A percentile compares a stretch with the other conserved stretches of the same genome.
These are phyloP conservation scores for Acrocalymma vagum DNA, from an alignment of 2,329 filamentous ascomycete genomes.

Conservation along the genomic window DNA sequence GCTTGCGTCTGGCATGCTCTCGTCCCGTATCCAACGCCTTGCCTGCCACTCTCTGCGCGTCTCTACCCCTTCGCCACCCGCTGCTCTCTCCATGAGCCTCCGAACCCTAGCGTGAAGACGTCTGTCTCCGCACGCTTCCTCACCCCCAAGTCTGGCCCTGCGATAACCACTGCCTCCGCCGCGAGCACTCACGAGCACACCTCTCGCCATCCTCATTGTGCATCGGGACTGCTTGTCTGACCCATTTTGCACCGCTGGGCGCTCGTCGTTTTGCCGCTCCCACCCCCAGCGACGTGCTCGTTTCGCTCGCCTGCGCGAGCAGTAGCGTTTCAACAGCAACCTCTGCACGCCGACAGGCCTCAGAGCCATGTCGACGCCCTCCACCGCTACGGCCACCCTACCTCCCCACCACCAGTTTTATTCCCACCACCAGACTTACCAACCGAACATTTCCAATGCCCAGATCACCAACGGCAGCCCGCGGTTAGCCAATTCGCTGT, in stretches of 20 bases:
- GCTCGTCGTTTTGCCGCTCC: conserved; percentile 19
- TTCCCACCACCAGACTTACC: conserved; percentile 50
- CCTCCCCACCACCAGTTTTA: conserved; percentile 51
- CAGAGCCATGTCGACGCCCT: conserved; percentile 53
- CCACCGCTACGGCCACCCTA: conserved; percentile 53
- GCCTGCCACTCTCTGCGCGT: conserved; percentile 7
- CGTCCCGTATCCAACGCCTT: no score
- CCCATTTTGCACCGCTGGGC: conserved; percentile 17
- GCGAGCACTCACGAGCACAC: conserved; percentile 18
- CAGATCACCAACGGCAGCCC: conserved; percentile 40
- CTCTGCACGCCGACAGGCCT: conserved; percentile 30
- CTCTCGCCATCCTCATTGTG: conserved; percentile 19
- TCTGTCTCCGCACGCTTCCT: conserved; percentile 34
- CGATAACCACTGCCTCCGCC: conserved; percentile 33
- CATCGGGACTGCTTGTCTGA: no score
- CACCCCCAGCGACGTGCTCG: conserved; percentile 16
- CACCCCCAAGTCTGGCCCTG: conserved; percentile 28
- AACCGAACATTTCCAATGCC: conserved; percentile 44
- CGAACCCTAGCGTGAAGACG: conserved; percentile 31
- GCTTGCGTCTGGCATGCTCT: conserved; percentile 28
- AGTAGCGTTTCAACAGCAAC: conserved; percentile 39
- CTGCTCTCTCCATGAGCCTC: conserved; percentile 22
- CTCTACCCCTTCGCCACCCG: no score
- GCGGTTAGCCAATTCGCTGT: conserved; percentile 46
- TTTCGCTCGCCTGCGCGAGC: conserved; percentile 24